Base-by-base conservation (phyloP, 192 early-diverging fungal species). In the Backusella circina region DNA sequence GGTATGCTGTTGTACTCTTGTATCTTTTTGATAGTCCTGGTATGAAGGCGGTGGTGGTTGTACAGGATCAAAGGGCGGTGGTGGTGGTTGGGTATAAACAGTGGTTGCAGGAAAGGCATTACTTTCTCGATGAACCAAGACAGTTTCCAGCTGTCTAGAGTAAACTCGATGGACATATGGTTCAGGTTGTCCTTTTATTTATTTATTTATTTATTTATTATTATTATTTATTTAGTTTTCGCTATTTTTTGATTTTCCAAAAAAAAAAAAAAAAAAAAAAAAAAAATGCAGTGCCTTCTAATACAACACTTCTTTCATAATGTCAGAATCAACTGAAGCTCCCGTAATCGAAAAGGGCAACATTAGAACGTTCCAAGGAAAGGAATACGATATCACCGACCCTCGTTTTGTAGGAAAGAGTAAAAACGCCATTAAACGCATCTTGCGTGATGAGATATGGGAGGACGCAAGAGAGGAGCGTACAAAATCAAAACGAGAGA, bases 361-460 rank as follows among this genome's bases (percentile, higher is more conserved):
- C 18, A 41, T 70, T 13, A 47, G 68, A 39, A n/a, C 8, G 13
- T 73, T 54, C 61, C 65, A 73, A 37, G 77, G 77, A 39, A 28
- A 67, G 16, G 30, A 68, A 23, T 78, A 78, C 28, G 75, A 77
- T 33, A 38, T 71, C 38, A 74, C 79, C 35, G 65, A 73, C 76
- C 67, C 86, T 8, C 82, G 75, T 33, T 89, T 87, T 72, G 70
- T 54, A 3, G 79, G 79, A 3, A 72, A 95, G 6, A 88, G 92
- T 30, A 92, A 90, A 64, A 93, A 90, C 67, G 93, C 93, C 18
- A 88, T 84, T 35, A 97, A 97, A 72, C 89, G 87, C 33, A 78
- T 89, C 2, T 81, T 91, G 69, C 88, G 87, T 65, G 86, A 94
- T 38, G 85, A 92, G 71, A 72, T 85, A 32, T 93, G 87, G 86